A percentile compares a stretch with the other conserved stretches of the same genome.
These are phyloP conservation scores for Cichorium intybus DNA, from an alignment of 140 eudicot species.

Conservation along the genomic window DNA sequence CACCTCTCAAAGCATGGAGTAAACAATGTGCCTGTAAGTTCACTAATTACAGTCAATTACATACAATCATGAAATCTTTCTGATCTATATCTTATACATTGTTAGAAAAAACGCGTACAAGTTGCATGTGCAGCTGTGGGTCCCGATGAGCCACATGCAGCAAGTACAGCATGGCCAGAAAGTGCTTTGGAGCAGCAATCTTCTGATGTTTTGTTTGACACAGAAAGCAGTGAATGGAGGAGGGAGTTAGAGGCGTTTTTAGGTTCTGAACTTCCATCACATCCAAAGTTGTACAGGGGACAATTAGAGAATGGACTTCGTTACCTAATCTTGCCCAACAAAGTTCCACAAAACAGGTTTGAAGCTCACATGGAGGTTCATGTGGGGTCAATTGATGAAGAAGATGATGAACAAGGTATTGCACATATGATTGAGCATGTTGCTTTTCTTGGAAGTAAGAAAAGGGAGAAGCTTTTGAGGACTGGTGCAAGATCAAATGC, in stretches of 20 bases:
- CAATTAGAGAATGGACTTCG: conserved; percentile 90
- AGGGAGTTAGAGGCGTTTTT: conserved; percentile 66
- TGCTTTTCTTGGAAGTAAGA: conserved; percentile 99
- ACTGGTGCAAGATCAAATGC: conserved; percentile 99
- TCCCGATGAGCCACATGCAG: conserved; percentile 99
- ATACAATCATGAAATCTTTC: neutral
- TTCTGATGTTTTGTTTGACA: conserved; percentile 47
- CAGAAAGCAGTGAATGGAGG: conserved; percentile 45
- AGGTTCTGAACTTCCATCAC: conserved; percentile 77
- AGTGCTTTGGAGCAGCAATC: conserved; percentile 74
- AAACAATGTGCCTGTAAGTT: conserved; percentile 46
- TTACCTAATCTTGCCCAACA: conserved; percentile 90
- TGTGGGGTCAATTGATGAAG: conserved; percentile 97
- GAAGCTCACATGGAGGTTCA: conserved; percentile 99
- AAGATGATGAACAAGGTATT: conserved; percentile 98
- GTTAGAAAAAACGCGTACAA: conserved; percentile 48
- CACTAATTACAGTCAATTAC: conserved; percentile 2
- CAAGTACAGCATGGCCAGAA: conserved; percentile 93
- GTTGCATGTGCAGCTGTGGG: conserved; percentile 81
- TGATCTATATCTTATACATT: conserved; percentile 21
- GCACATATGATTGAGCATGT: conserved; percentile 99
- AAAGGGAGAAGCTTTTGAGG: conserved; percentile 91
- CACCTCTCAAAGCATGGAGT: conserved; percentile 43
- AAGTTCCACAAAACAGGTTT: conserved; percentile 97
- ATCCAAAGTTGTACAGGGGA: conserved; percentile 86